phyloP scores from a whole-genome alignment of 2,329 filamentous ascomycete genomes.

The Xylariales sp. region DNA sequence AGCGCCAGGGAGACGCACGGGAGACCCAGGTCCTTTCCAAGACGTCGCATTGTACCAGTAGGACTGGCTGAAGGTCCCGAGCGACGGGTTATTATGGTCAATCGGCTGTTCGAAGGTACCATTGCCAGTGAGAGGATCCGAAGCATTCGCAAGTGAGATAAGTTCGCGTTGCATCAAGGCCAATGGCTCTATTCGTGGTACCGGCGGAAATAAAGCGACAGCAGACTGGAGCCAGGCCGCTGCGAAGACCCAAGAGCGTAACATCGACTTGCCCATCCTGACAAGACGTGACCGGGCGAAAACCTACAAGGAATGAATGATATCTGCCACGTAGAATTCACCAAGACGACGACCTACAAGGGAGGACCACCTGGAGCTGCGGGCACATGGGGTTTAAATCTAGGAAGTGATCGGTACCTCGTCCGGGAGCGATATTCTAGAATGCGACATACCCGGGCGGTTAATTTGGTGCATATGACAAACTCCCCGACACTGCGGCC shows the following conservation, averaged over 20 bases:
- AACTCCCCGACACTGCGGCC: no score
- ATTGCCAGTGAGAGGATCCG: constrained; percentile 12
- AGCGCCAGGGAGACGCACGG: constrained; percentile 29
- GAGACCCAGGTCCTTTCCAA: constrained; percentile 51
- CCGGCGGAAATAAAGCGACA: constrained; percentile 14
- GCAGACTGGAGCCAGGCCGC: constrained; percentile 11
- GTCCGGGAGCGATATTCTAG: no score
- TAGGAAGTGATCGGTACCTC: no score
- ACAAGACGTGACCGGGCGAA: background rate
- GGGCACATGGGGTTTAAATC: no score
- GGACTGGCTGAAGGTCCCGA: constrained; percentile 50
- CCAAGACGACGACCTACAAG: no score
- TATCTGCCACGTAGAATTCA: no score
- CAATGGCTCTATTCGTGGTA: constrained; percentile 13
- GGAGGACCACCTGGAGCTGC: no score
- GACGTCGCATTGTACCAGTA: constrained; percentile 44
- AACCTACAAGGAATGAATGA: background rate
- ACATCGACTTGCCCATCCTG: constrained; percentile 12
- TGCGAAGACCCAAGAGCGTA: constrained; percentile 9
- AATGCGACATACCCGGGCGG: no score
- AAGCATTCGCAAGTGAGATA: background rate
- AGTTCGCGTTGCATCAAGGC: constrained; percentile 4
- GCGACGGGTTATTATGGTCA: constrained; percentile 51
- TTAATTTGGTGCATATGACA: no score
- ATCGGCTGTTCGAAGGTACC: constrained; percentile 48